Evolutionary conservation across 306 rosid genomes (phyloP), one percentile per base, ranked within the genome.

Genomic region (Carpinus fangiana): DNA sequence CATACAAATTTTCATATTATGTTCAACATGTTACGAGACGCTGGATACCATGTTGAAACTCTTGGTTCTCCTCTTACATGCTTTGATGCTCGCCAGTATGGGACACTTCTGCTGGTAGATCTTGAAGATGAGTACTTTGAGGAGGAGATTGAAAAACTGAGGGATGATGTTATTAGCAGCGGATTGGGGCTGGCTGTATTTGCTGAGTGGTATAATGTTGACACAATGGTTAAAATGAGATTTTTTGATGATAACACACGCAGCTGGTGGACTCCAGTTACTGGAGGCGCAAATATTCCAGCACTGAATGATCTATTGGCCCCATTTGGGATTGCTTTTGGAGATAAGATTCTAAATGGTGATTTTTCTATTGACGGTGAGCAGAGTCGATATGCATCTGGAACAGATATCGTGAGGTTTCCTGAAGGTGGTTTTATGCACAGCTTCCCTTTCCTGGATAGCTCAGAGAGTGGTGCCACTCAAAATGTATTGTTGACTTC

Each of bases 191-290:
- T 95, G 76, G 92, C 87, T 62, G 96, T 93, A 80, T 95, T 93
- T 90, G 89, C 97, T 26, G 98, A 95, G 86, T 95, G 98, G 98
- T 95, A 95, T 86, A 95, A 95, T 78, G 96, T 92, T 55, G 98
- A 95, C 76, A 88, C 98, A 12, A 95, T 95, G 98, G 96, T 95
- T 76, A 92, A 92, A 84, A 95, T 95, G 98, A 88, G 95, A 82
- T 92, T 95, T 80, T 95, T 95, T 78, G 99, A 95, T 77, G 98
- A 95, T 73, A 93, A 95, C 84, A 93, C 99, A 1, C 84, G 99
- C 74, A 93, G 99, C 82, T 95, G 99, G 99, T 95, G 99, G 99
- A 95, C 97, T 79, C 97, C 99, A 13, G 96, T 90, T 64, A 95
- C 99, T 36, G 99, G 98, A 78, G 99, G 98, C 16, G 90, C 98